phyloP scores from a whole-genome alignment of 305 asterid genomes.

The Fraxinus floribunda region DNA sequence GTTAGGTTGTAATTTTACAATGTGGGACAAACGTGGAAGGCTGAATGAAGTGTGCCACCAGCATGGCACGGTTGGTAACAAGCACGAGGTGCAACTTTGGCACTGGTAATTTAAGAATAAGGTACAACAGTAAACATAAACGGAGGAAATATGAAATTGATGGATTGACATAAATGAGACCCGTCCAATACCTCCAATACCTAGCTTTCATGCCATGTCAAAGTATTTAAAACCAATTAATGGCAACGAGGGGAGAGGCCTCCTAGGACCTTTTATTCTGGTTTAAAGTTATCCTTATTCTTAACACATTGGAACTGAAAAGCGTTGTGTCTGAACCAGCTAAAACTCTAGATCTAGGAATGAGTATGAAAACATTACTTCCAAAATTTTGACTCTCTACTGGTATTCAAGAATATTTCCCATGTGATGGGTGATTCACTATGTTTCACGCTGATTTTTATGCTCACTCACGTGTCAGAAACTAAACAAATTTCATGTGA shows the following conservation, averaged over 20 bases:
- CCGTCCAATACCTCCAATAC: neutral
- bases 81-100: neutral
- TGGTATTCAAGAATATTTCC: conserved; percentile 3
- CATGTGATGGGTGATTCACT: neutral
- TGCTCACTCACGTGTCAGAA: conserved; percentile 3
- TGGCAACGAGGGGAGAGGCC: neutral
- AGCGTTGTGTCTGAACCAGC: neutral
- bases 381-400: conserved; percentile 14
- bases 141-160: neutral
- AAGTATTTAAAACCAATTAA: neutral
- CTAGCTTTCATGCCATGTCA: neutral
- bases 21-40: neutral
- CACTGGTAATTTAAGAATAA: neutral
- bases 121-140: neutral
- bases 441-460: conserved; percentile 7
- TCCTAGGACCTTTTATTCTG: neutral
- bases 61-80: neutral
- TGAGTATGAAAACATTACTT: neutral
- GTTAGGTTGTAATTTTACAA: neutral
- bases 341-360: neutral
- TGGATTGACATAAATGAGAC: neutral
- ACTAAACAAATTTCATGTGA: conserved; percentile 2
- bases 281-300: neutral
- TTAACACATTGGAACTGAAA: neutral
- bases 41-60: neutral